A percentile compares a stretch with the other conserved stretches of the same genome.
Evolutionary conservation across 1,284 basidiomycete genomes (phyloP).

Genomic region (Sporisorium sorghi): DNA sequence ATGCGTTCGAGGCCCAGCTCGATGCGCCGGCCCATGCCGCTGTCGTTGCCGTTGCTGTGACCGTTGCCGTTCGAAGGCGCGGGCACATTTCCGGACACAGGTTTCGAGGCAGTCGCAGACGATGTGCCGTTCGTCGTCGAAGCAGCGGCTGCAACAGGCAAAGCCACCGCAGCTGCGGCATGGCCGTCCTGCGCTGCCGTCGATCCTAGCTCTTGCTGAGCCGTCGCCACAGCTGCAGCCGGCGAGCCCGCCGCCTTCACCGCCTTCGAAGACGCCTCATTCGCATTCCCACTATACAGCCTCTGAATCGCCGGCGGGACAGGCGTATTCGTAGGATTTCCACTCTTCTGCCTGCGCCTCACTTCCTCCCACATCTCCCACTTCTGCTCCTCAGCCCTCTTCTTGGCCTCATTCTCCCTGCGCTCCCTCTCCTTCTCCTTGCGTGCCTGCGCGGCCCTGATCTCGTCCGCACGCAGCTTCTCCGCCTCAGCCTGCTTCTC

Average conservation of each 20-base stretch:
- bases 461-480: constrained; percentile 27
- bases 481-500: constrained; percentile 54
- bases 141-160: not conserved
- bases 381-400: constrained; percentile 48
- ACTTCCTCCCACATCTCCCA: constrained; percentile 62
- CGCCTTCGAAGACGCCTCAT: constrained; percentile 1
- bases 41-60: constrained; percentile 4
- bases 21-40: constrained; percentile 71
- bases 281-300: constrained; percentile 32
- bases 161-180: not conserved
- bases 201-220: not conserved
- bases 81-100: not conserved
- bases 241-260: not conserved
- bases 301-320: constrained; percentile 43
- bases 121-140: not conserved
- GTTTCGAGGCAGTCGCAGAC: not conserved
- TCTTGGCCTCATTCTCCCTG: constrained; percentile 48
- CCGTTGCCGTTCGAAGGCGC: constrained; percentile 16
- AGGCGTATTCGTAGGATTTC: not conserved
- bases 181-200: not conserved
- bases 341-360: constrained; percentile 43
- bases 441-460: constrained; percentile 13
- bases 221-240: not conserved
- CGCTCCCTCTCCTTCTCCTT: constrained; percentile 47
- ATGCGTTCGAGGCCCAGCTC: constrained; percentile 83